A percentile compares a stretch with the other conserved stretches of the same genome.
Evolutionary conservation across 768 basidiomycete species (phyloP).

Genomic region (Tulasnella sp.): DNA sequence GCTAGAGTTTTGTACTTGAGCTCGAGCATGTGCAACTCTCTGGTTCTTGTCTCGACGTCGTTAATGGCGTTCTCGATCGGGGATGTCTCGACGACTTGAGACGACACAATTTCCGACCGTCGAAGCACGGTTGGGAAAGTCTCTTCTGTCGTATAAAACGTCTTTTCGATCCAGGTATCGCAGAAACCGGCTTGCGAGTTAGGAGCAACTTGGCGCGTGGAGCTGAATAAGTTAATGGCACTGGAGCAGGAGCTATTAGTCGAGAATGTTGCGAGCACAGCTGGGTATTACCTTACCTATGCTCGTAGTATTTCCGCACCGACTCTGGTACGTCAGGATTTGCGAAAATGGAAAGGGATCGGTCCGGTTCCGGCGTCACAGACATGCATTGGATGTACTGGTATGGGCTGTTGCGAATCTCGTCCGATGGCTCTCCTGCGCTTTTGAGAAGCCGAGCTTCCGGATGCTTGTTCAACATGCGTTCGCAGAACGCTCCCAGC

Average conservation of each 20-base stretch:
- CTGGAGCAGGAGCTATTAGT: constrained; percentile 35
- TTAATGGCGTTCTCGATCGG: constrained; percentile 76
- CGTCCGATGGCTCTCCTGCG: constrained; percentile 67
- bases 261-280: neutral
- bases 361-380: constrained; percentile 79
- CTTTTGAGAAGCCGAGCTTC: constrained; percentile 70
- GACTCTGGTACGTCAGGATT: constrained; percentile 75
- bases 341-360: constrained; percentile 64
- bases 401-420: constrained; percentile 67
- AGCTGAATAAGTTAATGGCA: constrained; percentile 76
- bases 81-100: constrained; percentile 67
- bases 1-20: constrained; percentile 68
- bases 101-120: constrained; percentile 73
- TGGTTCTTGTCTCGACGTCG: constrained; percentile 73
- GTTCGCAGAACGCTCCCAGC: constrained; percentile 79
- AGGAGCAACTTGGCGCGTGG: constrained; percentile 55
- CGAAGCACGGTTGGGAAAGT: constrained; percentile 86
- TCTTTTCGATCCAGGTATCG: constrained; percentile 84
- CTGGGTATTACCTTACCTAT: constrained; percentile 44
- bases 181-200: constrained; percentile 37
- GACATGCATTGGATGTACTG: constrained; percentile 86
- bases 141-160: constrained; percentile 76
- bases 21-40: constrained; percentile 62
- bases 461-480: constrained; percentile 85
- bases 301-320: constrained; percentile 80